Evolutionary conservation across 2,329 filamentous ascomycete genomes (phyloP), one percentile per base, ranked within the genome.

Genomic region (Lachnellula hyalina): DNA sequence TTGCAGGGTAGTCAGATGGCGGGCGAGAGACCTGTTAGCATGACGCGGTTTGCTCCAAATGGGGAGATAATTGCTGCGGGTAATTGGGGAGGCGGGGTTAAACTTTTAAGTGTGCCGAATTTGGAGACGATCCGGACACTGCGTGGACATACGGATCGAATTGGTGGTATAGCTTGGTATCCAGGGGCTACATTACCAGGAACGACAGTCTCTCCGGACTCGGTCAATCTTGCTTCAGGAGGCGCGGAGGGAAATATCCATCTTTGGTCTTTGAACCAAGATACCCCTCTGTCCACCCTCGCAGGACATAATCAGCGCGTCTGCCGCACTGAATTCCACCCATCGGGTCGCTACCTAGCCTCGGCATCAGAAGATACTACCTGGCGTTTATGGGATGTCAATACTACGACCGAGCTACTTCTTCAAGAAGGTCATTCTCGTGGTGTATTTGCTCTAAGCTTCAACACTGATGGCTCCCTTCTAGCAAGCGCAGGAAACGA

Each of bases 331-430:
- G 94, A 96, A 56, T 96, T 97, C 67, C 94, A 99, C 63, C 94
- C 94, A 0, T 96, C 90, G 0, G 93, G 93, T 3, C 81, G 81
- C 58, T 97, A 93, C 67, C 77, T 97, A 5, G 94, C 93, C 5
- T 96, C 92, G 1, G 94, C 94, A 6, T 96, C 91, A 0, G 94
- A 94, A 66, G 94, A 99, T 69, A 96, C 91, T 2, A 96, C 94
- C 0, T 99, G 94, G 94, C 84, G 93, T 45, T 77, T 99, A 35
- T 99, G 94, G 93, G 93, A 97, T 69, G 84, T 97, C 0, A 85
- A 90, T 63, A 94, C 87, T 0, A 89, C 85, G 0, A 86, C 86
- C 2, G 92, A 97, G 68, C 74, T 97, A 1, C 77, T 96, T 1
- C 78, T 95, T 1, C 94, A 99, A 71, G 93, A 97, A 73, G 94